Conservation (phyloP, 2,329 filamentous ascomycete species). For the Dissoconium aciculare region DNA sequence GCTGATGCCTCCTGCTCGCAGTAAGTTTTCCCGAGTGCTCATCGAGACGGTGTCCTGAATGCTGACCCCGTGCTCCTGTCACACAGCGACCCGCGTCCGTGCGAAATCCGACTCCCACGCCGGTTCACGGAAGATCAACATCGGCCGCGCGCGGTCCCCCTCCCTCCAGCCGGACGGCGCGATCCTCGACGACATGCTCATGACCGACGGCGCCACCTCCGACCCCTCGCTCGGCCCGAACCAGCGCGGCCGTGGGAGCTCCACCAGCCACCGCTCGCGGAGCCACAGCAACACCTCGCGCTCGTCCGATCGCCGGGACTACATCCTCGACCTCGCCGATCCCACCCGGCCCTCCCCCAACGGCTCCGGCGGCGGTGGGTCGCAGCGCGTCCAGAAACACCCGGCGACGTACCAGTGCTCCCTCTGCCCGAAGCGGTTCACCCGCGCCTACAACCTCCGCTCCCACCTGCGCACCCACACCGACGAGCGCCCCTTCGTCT, state of each 20-base stretch:
- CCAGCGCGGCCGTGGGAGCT: conserved; percentile 18
- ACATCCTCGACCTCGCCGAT: conserved; percentile 69
- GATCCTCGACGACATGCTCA: conserved; percentile 10
- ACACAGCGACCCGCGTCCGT: conserved; percentile 33
- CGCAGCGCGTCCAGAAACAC: conserved; percentile 88
- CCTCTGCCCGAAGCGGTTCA: conserved; percentile 89
- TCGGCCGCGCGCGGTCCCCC: conserved; percentile 23
- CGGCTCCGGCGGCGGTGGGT: conserved; percentile 32
- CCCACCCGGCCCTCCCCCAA: conserved; percentile 13
- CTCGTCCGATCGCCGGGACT: conserved; percentile 45
- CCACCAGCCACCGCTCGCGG: conserved; percentile 28
- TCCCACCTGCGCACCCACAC: conserved; percentile 94
- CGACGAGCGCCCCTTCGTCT: conserved; percentile 92
- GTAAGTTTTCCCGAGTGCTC: conserved; percentile 34
- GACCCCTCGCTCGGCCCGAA: conserved; percentile 32
- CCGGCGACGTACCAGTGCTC: conserved; percentile 93
- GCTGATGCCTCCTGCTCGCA: conserved; percentile 60
- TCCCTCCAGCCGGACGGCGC: conserved; percentile 28
- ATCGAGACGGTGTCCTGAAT: no score
- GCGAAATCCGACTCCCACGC: conserved; percentile 47
- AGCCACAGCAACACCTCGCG: conserved; percentile 38
- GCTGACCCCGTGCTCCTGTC: conserved; percentile 4
- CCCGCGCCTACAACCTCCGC: conserved; percentile 86
- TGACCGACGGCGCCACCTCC: conserved; percentile 6
- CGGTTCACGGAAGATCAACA: conserved; percentile 31